phyloP scores from a whole-genome alignment of 2,329 filamentous ascomycete genomes.

The Colletotrichum lentis region DNA sequence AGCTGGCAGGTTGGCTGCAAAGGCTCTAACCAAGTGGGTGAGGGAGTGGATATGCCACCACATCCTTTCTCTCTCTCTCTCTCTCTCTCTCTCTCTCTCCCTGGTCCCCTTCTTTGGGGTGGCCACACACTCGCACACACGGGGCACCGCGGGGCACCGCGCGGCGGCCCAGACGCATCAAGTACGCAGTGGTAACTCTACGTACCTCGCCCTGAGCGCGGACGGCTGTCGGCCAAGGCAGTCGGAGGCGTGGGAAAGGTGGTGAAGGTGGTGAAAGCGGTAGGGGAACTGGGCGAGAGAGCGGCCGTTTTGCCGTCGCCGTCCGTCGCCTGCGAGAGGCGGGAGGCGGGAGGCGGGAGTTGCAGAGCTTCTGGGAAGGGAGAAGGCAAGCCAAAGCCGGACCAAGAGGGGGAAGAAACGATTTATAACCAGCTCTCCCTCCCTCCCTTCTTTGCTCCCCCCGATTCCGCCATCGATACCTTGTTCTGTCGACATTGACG shows the following conservation, averaged over 20 bases:
- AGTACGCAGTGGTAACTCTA: conserved; percentile 26
- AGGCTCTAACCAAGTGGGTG: conserved; percentile 23
- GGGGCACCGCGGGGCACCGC: too few relatives aligned
- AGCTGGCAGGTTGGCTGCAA: conserved; percentile 17
- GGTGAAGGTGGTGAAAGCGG: conserved; percentile 13
- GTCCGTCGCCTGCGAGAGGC: neutral
- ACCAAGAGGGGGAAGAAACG: conserved; percentile 25
- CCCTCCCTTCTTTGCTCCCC: conserved; percentile 14
- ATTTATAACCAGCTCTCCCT: conserved; percentile 35
- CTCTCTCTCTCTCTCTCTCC: too few relatives aligned
- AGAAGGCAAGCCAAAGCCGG: conserved; percentile 8
- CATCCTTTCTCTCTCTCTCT: conserved; percentile 4
- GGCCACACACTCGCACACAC: neutral
- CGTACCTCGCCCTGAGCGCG: conserved; percentile 28
- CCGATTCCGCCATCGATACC: conserved; percentile 35
- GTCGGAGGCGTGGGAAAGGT: conserved; percentile 20
- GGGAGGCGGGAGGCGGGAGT: conserved; percentile 20
- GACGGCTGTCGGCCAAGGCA: conserved; percentile 36
- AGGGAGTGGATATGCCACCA: conserved; percentile 19
- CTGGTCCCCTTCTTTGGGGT: conserved; percentile 24
- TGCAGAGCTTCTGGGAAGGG: conserved; percentile 36
- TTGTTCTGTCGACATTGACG: conserved; percentile 36
- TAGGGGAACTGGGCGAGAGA: conserved; percentile 12
- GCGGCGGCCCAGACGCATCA: conserved; percentile 18
- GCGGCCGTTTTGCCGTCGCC: conserved; percentile 20